phyloP scores from a whole-genome alignment of 805 yeast genomes.

The Pichia insulana region DNA sequence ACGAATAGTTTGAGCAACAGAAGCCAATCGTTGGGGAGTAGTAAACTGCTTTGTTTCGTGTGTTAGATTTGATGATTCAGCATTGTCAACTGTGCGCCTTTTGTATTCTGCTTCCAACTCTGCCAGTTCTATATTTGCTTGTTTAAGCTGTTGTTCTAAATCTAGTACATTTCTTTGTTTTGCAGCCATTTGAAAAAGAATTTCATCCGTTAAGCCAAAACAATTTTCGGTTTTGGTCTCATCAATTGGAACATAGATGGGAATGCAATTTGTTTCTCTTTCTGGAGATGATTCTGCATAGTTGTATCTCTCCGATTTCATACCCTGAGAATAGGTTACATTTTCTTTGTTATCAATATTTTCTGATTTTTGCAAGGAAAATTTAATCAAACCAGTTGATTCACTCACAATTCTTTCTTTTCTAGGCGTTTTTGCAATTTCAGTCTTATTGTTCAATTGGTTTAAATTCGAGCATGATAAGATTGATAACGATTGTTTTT shows the following conservation, averaged over 20 bases:
- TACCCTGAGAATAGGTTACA: background rate
- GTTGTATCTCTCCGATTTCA: background rate
- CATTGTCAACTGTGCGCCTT: constrained; percentile 1
- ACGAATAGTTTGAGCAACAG: constrained; percentile 4
- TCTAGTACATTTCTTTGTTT: constrained; percentile 49
- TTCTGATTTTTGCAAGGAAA: constrained; percentile 24
- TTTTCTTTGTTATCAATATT: background rate
- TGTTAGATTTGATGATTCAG: background rate
- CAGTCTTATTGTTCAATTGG: constrained; percentile 13
- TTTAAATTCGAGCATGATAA: constrained; percentile 23
- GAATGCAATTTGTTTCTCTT: constrained; percentile 21
- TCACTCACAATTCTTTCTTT: constrained; percentile 39
- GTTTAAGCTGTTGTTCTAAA: constrained; percentile 35
- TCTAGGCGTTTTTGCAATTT: constrained; percentile 17
- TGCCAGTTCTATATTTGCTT: constrained; percentile 31
- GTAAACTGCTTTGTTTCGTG: background rate
- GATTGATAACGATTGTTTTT: constrained; percentile 29
- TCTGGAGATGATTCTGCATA: background rate
- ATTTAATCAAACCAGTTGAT: constrained; percentile 43
- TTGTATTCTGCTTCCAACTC: constrained; percentile 28
- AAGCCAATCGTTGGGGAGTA: background rate
- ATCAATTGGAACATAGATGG: constrained; percentile 30
- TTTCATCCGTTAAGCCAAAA: constrained; percentile 6
- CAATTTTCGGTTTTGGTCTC: constrained; percentile 5
- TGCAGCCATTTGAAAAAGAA: constrained; percentile 35